These are phyloP conservation scores for Linderina pennispora DNA, from an alignment of 192 early-diverging fungal species.

Conservation along the genomic window DNA sequence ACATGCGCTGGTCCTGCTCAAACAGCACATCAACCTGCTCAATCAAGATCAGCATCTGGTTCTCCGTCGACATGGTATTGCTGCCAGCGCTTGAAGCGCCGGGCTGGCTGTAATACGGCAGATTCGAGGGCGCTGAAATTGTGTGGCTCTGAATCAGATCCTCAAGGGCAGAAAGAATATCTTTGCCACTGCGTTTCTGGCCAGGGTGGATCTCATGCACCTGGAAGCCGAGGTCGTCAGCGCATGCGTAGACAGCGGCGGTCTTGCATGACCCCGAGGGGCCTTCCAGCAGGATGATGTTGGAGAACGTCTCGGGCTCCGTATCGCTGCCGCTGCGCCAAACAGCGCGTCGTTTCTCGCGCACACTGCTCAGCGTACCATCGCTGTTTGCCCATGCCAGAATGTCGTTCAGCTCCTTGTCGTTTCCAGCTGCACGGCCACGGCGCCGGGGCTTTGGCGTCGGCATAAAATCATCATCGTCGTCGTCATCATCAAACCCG, in stretches of 20 bases:
- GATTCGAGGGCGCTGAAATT: constrained; percentile 30
- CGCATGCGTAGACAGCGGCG: constrained; percentile 64
- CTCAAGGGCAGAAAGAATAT: constrained; percentile 55
- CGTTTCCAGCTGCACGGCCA: not conserved
- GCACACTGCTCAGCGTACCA: constrained; percentile 22
- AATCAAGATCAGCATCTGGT: constrained; percentile 68
- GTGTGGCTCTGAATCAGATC: constrained; percentile 72
- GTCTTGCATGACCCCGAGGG: constrained; percentile 69
- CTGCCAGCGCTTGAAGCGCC: not conserved
- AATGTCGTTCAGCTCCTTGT: constrained; percentile 16
- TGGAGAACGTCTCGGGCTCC: constrained; percentile 41
- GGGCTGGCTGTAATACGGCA: not conserved
- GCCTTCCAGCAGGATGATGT: constrained; percentile 61
- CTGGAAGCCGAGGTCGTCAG: constrained; percentile 64
- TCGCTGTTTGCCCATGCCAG: constrained; percentile 33
- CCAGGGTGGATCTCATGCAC: constrained; percentile 72
- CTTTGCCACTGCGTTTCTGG: constrained; percentile 61
- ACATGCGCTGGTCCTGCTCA: constrained; percentile 76
- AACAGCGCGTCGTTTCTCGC: constrained; percentile 13
- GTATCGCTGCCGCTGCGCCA: constrained; percentile 22
- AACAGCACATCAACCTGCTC: constrained; percentile 80
- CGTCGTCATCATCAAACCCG: constrained; percentile 4
- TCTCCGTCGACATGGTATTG: constrained; percentile 6
- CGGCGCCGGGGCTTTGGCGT: not conserved
- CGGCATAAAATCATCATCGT: constrained; percentile 41